A percentile compares a stretch with the other conserved stretches of the same genome.
phyloP scores from a whole-genome alignment of 495 filamentous ascomycete genomes.

The Trichoderma reesei region DNA sequence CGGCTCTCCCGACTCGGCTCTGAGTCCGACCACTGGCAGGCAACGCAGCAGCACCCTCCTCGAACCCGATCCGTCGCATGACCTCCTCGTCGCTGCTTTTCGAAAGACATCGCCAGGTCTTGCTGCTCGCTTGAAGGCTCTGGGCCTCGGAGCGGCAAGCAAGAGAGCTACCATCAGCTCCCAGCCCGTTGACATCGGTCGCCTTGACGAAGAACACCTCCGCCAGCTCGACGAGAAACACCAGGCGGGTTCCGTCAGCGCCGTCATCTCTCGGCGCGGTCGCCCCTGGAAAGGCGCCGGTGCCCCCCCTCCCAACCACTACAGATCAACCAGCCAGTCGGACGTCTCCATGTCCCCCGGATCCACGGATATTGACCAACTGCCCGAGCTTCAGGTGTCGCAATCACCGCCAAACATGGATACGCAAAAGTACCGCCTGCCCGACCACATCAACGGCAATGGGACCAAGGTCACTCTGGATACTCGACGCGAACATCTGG shows the following conservation, averaged over 20 bases:
- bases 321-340: background rate
- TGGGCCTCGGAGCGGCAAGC: constrained; percentile 45
- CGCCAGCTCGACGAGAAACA: constrained; percentile 56
- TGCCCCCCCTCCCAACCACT: constrained; percentile 18
- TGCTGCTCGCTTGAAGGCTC: constrained; percentile 64
- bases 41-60: constrained; percentile 12
- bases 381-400: constrained; percentile 33
- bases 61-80: constrained; percentile 16
- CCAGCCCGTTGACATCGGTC: constrained; percentile 45
- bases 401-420: constrained; percentile 37
- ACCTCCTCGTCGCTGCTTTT: constrained; percentile 18
- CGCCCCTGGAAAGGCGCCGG: constrained; percentile 52
- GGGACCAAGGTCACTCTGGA: constrained; percentile 48
- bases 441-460: constrained; percentile 50
- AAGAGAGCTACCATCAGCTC: constrained; percentile 31
- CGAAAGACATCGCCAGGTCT: constrained; percentile 62
- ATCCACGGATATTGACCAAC: constrained; percentile 15
- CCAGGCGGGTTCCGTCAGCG: constrained; percentile 42
- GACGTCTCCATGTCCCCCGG: background rate
- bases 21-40: background rate
- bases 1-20: background rate
- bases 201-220: constrained; percentile 65
- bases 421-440: constrained; percentile 54
- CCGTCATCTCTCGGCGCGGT: constrained; percentile 48
- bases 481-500: constrained; percentile 42